A percentile compares a stretch with the other conserved stretches of the same genome.
Evolutionary conservation across 768 basidiomycete genomes (phyloP).

Genomic region (Hydnum rufescens): DNA sequence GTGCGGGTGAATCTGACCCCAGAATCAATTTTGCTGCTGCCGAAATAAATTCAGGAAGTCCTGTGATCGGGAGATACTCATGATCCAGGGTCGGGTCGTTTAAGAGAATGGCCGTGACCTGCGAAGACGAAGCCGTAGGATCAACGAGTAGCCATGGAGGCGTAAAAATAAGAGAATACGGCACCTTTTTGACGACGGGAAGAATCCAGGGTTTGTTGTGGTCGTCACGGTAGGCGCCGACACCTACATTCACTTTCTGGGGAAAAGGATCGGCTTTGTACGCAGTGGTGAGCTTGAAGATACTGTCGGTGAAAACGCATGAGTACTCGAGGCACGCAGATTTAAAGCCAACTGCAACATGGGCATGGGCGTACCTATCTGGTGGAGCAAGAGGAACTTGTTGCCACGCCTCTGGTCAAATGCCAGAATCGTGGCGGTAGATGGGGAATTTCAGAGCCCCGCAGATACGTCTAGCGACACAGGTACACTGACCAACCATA

Average conservation of each 20-base stretch:
- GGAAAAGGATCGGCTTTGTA: conserved; percentile 63
- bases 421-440: no score
- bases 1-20: conserved; percentile 45
- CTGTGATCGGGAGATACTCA: conserved; percentile 83
- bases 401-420: conserved; percentile 36
- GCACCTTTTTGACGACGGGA: conserved; percentile 74
- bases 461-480: no score
- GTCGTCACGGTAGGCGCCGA: conserved; percentile 83
- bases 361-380: conserved; percentile 36
- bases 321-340: neutral
- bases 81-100: conserved; percentile 61
- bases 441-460: no score
- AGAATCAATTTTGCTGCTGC: conserved; percentile 72
- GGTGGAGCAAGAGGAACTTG: conserved; percentile 66
- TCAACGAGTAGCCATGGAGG: neutral
- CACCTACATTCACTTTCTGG: conserved; percentile 78
- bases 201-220: conserved; percentile 80
- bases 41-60: conserved; percentile 60
- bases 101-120: conserved; percentile 59
- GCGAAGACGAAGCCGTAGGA: neutral
- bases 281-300: conserved; percentile 77
- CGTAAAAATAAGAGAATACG: conserved; percentile 2
- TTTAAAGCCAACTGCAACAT: neutral
- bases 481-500: no score
- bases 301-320: conserved; percentile 25